Evolutionary conservation across 441 rosid genomes (phyloP).

Genomic region (Populus trichocarpa): DNA sequence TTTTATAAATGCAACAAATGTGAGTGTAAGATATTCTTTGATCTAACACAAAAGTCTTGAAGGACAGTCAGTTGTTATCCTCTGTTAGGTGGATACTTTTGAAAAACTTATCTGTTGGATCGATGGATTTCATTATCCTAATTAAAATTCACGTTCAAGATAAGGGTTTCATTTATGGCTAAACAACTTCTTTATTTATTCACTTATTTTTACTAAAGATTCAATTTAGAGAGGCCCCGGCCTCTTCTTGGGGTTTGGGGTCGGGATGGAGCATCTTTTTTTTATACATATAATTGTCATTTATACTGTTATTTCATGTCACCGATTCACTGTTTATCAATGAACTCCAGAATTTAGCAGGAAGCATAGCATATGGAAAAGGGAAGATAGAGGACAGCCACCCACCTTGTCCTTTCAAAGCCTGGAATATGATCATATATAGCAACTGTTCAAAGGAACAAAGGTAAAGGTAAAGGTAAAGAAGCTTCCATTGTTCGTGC

Average conservation of each 20-base stretch:
- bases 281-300: not conserved
- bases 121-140: not conserved
- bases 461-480: not conserved
- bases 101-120: not conserved
- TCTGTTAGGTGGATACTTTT: not conserved
- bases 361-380: not conserved
- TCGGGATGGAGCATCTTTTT: not conserved
- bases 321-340: not conserved
- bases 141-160: not conserved
- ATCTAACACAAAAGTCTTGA: not conserved
- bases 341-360: not conserved
- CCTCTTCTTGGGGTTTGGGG: not conserved
- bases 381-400: not conserved
- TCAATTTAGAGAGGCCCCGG: not conserved
- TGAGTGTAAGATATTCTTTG: not conserved
- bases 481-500: slow-evolving; percentile 5
- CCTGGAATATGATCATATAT: not conserved
- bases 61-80: not conserved
- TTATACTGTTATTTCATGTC: not conserved
- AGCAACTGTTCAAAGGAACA: not conserved
- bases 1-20: not conserved
- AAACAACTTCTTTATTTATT: not conserved
- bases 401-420: not conserved
- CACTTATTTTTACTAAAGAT: no score
- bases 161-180: not conserved